A percentile compares a stretch with the other conserved stretches of the same genome.
phyloP scores from a whole-genome alignment of 2,329 filamentous ascomycete genomes.

The Xylariaceae sp. region DNA sequence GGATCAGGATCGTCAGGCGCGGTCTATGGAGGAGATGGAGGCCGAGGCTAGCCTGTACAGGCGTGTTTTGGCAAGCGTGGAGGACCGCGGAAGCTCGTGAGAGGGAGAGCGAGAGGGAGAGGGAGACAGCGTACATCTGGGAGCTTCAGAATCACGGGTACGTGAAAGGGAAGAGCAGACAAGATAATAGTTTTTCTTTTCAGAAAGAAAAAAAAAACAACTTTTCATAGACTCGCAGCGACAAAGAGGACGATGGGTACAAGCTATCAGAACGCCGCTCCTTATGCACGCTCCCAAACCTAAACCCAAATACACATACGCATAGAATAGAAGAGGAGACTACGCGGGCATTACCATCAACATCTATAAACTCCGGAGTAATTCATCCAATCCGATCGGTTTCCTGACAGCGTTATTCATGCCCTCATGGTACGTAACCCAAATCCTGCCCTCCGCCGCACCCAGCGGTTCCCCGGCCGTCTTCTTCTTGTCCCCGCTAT shows the following conservation, averaged over 20 bases:
- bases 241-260: too few relatives aligned
- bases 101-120: neutral
- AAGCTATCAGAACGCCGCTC: neutral
- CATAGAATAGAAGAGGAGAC: neutral
- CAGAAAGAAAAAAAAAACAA: too few relatives aligned
- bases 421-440: constrained; percentile 72
- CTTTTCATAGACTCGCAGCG: too few relatives aligned
- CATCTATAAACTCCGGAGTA: constrained; percentile 52
- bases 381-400: constrained; percentile 62
- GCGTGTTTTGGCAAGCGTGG: constrained; percentile 36
- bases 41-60: constrained; percentile 67
- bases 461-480: constrained; percentile 20
- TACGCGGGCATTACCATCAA: neutral
- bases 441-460: constrained; percentile 52
- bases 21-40: constrained; percentile 70
- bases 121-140: too few relatives aligned
- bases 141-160: neutral
- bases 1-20: constrained; percentile 60
- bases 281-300: constrained; percentile 13
- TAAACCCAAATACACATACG: neutral
- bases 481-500: constrained; percentile 25
- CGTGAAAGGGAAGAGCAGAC: neutral
- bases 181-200: too few relatives aligned
- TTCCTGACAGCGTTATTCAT: constrained; percentile 75
- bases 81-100: constrained; percentile 36